These are phyloP conservation scores for Colletotrichum orchidophilum DNA, from an alignment of 2,329 filamentous ascomycete species.

Conservation along the genomic window DNA sequence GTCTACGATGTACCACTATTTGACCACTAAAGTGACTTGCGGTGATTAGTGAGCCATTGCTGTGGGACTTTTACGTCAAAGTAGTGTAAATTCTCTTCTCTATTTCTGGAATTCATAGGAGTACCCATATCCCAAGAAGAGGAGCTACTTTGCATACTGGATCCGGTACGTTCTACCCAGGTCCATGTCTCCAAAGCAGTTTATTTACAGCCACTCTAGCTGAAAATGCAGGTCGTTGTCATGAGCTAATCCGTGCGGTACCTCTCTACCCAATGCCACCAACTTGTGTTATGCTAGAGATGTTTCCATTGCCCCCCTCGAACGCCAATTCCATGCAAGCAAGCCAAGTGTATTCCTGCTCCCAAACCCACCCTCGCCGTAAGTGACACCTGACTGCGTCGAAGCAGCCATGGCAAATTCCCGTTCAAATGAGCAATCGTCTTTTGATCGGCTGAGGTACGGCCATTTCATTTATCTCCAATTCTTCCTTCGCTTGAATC, in stretches of 20 bases:
- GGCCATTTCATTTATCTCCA: slow-evolving; percentile 43
- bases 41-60: not conserved
- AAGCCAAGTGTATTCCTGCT: not conserved
- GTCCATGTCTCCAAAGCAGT: not conserved
- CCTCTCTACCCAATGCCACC: not conserved
- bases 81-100: not conserved
- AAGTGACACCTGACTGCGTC: not conserved
- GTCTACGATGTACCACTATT: not conserved
- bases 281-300: not conserved
- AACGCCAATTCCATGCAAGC: slow-evolving; percentile 17
- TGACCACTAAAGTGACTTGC: not conserved
- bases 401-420: not conserved
- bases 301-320: not conserved
- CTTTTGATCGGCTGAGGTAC: slow-evolving; percentile 57
- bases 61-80: too few relatives aligned
- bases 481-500: slow-evolving; percentile 43
- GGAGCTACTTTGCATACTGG: not conserved
- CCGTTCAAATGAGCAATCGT: slow-evolving; percentile 49
- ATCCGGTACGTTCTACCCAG: too few relatives aligned
- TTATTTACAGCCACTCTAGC: not conserved
- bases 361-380: not conserved
- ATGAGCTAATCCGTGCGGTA: not conserved
- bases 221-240: not conserved
- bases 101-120: not conserved
- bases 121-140: not conserved